Percentiles rank a stretch among this genome's conserved stretches.
Conservation (phyloP, 495 filamentous ascomycete genomes). For the Lasiosphaeria hispida region DNA sequence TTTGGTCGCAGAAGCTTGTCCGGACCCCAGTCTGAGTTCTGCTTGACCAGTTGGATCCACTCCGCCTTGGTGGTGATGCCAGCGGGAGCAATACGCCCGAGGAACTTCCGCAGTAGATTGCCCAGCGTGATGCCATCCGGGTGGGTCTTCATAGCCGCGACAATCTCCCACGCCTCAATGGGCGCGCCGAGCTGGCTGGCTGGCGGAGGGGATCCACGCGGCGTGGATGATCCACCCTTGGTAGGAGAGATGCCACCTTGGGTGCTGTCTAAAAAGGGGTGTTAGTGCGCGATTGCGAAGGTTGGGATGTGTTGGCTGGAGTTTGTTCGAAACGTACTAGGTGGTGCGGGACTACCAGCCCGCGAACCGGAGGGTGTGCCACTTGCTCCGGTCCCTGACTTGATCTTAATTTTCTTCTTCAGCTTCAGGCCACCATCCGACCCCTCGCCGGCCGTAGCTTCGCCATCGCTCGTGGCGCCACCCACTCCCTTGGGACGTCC, state of each 20-base stretch:
- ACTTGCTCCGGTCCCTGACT: conserved; percentile 29
- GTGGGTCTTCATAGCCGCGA: conserved; percentile 50
- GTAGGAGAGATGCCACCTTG: conserved; percentile 34
- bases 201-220: conserved; percentile 22
- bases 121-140: conserved; percentile 46
- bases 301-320: neutral
- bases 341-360: conserved; percentile 47
- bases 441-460: conserved; percentile 72
- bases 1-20: conserved; percentile 50
- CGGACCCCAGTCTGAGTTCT: conserved; percentile 28
- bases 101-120: conserved; percentile 61
- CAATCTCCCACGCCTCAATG: conserved; percentile 60
- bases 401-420: conserved; percentile 66
- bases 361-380: conserved; percentile 55
- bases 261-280: neutral
- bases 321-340: conserved; percentile 21
- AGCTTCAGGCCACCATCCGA: conserved; percentile 62
- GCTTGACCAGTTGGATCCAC: conserved; percentile 51
- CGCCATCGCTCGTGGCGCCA: conserved; percentile 76
- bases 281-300: neutral
- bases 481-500: conserved; percentile 54
- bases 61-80: conserved; percentile 37
- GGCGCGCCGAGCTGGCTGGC: conserved; percentile 21
- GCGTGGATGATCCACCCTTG: conserved; percentile 31
- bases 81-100: conserved; percentile 52